Evolutionary conservation across 768 basidiomycete genomes (phyloP).

Genomic region (Suillus bovinus): DNA sequence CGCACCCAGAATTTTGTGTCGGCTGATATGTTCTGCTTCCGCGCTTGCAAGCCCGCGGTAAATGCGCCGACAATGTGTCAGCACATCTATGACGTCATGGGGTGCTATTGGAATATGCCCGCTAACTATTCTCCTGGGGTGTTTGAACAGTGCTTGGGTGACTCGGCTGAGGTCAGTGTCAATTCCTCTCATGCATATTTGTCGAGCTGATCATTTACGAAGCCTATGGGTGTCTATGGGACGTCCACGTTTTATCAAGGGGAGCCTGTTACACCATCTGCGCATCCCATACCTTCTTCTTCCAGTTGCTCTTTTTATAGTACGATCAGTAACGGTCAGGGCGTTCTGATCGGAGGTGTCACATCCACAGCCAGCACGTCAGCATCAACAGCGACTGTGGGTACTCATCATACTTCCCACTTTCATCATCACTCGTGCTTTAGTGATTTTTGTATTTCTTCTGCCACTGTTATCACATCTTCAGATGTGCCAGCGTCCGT

Average conservation of each 20-base stretch:
- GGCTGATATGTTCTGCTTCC: conserved; percentile 65
- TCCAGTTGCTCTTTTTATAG: conserved; percentile 56
- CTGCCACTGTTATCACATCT: conserved; percentile 12
- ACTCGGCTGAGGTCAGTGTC: conserved; percentile 45
- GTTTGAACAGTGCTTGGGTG: conserved; percentile 54
- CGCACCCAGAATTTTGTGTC: conserved; percentile 59
- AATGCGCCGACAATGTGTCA: conserved; percentile 56
- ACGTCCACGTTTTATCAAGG: conserved; percentile 69
- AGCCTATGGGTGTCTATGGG: conserved; percentile 73
- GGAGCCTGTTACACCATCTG: conserved; percentile 50
- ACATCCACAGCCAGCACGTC: conserved; percentile 13
- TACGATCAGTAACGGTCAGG: conserved; percentile 50
- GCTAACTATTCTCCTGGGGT: conserved; percentile 44
- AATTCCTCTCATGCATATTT: not conserved
- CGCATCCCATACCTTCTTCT: conserved; percentile 58
- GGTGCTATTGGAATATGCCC: conserved; percentile 66
- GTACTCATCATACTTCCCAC: conserved; percentile 4
- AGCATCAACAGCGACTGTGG: conserved; percentile 2
- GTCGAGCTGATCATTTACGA: conserved; percentile 2
- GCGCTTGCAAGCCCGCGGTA: conserved; percentile 58
- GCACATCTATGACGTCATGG: conserved; percentile 58
- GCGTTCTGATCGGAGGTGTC: conserved; percentile 29
- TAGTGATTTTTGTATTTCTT: conserved; percentile 6
- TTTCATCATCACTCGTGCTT: not conserved
- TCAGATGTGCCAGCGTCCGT: conserved; percentile 6